phyloP scores from a whole-genome alignment of 768 basidiomycete species.

The Cystobasidiopsis lactophilus region DNA sequence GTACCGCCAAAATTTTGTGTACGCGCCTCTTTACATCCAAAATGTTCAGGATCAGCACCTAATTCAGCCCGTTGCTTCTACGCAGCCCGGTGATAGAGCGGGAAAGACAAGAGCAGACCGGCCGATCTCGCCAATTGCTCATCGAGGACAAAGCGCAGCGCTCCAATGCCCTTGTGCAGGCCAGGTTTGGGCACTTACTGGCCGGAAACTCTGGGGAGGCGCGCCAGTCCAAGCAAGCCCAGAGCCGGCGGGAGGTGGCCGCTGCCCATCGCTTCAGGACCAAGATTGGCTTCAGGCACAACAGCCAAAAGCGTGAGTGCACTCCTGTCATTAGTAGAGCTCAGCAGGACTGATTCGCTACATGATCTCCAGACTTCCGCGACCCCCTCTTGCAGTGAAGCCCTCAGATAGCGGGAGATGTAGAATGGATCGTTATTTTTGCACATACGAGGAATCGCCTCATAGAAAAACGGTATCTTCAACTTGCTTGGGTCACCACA shows the following conservation, averaged over 20 bases:
- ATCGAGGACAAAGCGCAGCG: constrained; percentile 35
- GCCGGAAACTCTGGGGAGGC: constrained; percentile 92
- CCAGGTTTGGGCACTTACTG: constrained; percentile 55
- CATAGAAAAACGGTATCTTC: too few relatives aligned
- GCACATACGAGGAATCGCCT: too few relatives aligned
- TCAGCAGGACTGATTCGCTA: too few relatives aligned
- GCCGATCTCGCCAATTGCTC: constrained; percentile 9
- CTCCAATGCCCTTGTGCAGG: constrained; percentile 50
- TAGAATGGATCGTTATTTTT: too few relatives aligned
- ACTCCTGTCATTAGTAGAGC: too few relatives aligned
- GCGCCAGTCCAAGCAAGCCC: constrained; percentile 65
- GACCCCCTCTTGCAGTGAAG: constrained; percentile 13
- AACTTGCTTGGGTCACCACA: neutral
- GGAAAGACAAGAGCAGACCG: constrained; percentile 12
- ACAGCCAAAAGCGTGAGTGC: constrained; percentile 84
- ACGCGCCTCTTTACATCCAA: too few relatives aligned
- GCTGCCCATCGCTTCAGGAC: constrained; percentile 66
- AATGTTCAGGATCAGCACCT: constrained; percentile 12
- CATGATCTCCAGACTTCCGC: constrained; percentile 5
- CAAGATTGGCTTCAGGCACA: constrained; percentile 51
- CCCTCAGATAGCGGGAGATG: too few relatives aligned
- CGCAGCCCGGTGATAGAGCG: constrained; percentile 11
- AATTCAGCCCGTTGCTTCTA: constrained; percentile 11
- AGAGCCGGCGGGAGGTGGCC: constrained; percentile 60
- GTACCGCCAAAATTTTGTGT: constrained; percentile 45